Base-by-base conservation (phyloP, 208 protist genomes). In the Spongospora subterranea region DNA sequence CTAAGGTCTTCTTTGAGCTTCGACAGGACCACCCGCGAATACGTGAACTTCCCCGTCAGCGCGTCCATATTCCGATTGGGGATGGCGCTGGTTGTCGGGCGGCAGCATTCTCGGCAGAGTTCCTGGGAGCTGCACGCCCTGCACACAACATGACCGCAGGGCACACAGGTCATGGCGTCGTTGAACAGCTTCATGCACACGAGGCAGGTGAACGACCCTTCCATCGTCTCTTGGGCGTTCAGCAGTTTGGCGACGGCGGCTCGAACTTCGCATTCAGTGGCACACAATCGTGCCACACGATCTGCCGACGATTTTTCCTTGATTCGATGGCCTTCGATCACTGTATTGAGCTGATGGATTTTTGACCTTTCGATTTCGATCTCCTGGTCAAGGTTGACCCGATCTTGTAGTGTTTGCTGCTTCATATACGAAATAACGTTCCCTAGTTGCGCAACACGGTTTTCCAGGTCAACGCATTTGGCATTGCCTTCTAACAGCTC, bases 161-260 rank as follows among this genome's bases (percentile, higher is more conserved):
- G 71, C 17, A 82, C 71, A 43, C 71, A 82, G 6, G 71, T 82
- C n/a, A 45, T 35, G 6, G 71, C 17, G 13, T 82, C 6, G 17
- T 35, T 6, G n/a, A 39, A 43, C n/a, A 82, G 71, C 71, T 6
- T 39, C 71, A 82, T 82, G n/a, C 71, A 82, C n/a, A n/a, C 17
- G 13, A 82, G n/a, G 71, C 71, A 82, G 35, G 71, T 82, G 71
- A 82, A 82, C 17, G 71, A 82, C 6, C 71, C 71, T 35, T 82
- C 71, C 71, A 82, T 82, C 17, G 71, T n/a, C n/a, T 82, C 71
- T 39, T 35, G n/a, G 13, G 71, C 71, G 71, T 82, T 82, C n/a
- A 82, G 71, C 71, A 82, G 71, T n/a, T 82, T 6, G 17, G n/a
- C n/a, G 71, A 82, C n/a, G 35, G 71, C 71, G 6, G 6, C 11